phyloP scores from a whole-genome alignment of 1,284 basidiomycete species.

The Trichosporon asahii region DNA sequence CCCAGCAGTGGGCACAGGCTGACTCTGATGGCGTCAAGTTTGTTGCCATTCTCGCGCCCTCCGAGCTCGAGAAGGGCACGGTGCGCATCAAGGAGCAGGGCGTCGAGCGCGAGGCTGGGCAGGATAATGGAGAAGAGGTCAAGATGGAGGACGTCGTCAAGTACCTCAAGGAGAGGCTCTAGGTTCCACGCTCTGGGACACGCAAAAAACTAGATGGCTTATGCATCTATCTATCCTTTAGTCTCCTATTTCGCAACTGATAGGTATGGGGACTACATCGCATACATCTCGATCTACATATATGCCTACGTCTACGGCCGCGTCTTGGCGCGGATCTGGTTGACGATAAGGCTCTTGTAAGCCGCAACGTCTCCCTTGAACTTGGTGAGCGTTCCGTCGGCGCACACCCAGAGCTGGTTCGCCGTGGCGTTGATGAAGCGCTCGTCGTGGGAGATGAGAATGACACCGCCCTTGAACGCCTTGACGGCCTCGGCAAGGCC shows the following conservation, averaged over 20 bases:
- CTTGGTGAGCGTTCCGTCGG: constrained; percentile 74
- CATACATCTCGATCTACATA: not conserved
- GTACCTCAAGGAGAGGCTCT: constrained; percentile 56
- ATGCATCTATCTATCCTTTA: not conserved
- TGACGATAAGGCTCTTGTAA: constrained; percentile 69
- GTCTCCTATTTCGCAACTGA: no score
- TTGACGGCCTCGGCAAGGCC: constrained; percentile 85
- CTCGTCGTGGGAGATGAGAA: constrained; percentile 86
- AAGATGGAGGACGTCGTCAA: constrained; percentile 65
- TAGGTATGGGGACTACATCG: no score
- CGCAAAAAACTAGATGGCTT: not conserved
- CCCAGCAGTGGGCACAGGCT: constrained; percentile 85
- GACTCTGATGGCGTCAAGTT: constrained; percentile 89
- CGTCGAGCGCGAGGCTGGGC: constrained; percentile 61
- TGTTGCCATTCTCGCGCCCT: constrained; percentile 82
- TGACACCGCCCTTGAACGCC: constrained; percentile 87
- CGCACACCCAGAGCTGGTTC: constrained; percentile 64
- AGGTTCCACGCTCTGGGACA: not conserved
- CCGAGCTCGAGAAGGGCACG: constrained; percentile 76
- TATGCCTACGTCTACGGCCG: constrained; percentile 23
- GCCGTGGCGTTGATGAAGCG: constrained; percentile 73
- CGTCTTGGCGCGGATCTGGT: constrained; percentile 18
- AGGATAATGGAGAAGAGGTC: constrained; percentile 67
- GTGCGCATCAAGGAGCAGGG: constrained; percentile 91
- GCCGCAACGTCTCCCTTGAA: constrained; percentile 86